Conservation (phyloP, 768 basidiomycete genomes). For the Naganishia antarctica region DNA sequence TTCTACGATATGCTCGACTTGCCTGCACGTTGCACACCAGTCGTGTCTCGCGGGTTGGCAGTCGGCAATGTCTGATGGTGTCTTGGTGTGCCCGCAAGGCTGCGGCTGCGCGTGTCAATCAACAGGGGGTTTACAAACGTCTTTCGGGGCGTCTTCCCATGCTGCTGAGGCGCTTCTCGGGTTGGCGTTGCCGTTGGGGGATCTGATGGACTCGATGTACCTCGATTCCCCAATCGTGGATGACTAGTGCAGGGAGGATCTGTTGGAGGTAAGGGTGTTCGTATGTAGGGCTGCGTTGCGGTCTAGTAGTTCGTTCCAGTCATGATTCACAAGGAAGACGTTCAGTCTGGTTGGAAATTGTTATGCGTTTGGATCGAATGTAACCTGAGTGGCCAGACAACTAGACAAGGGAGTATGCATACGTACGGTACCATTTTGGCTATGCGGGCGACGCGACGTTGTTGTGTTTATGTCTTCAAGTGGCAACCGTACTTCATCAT, state of each 20-base stretch:
- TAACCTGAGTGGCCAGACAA: too few relatives aligned
- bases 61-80: slow-evolving; percentile 5
- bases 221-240: slow-evolving; percentile 3
- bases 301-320: too few relatives aligned
- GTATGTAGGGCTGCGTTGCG: background rate
- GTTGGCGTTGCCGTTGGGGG: background rate
- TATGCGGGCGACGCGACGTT: too few relatives aligned
- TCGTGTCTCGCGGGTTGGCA: background rate
- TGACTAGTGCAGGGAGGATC: background rate
- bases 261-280: background rate
- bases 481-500: too few relatives aligned
- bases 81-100: slow-evolving; percentile 12
- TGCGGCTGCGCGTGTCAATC: slow-evolving; percentile 9
- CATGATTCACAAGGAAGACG: too few relatives aligned
- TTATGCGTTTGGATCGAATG: too few relatives aligned
- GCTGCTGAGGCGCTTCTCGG: background rate
- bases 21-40: background rate
- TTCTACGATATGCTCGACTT: slow-evolving; percentile 5
- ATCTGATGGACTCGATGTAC: slow-evolving; percentile 3
- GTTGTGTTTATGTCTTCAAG: too few relatives aligned
- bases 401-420: too few relatives aligned
- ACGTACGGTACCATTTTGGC: too few relatives aligned
- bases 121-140: slow-evolving; percentile 10
- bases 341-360: too few relatives aligned
- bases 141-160: background rate